phyloP scores from a whole-genome alignment of 2,329 filamentous ascomycete species.

The Rhynchosporium agropyri region DNA sequence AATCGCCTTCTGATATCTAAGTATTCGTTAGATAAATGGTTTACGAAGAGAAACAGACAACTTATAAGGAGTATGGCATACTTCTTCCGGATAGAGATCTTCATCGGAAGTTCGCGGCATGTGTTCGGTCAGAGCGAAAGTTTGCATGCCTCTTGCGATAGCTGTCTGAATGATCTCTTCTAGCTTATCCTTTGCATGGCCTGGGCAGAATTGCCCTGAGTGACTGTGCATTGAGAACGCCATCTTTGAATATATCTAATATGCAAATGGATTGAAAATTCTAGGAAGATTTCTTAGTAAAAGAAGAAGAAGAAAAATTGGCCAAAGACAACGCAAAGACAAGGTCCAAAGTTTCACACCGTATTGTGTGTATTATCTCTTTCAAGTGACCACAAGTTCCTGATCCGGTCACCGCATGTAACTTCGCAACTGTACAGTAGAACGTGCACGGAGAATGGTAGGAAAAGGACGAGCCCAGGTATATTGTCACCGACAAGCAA shows the following conservation, averaged over 20 bases:
- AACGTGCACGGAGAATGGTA: constrained; percentile 9
- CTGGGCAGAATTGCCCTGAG: constrained; percentile 93
- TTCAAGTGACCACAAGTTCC: constrained; percentile 3
- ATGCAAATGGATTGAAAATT: not conserved
- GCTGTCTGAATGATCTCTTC: constrained; percentile 83
- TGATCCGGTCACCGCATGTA: constrained; percentile 10
- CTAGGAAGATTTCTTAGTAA: not conserved
- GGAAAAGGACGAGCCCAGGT: constrained; percentile 1
- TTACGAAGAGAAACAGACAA: constrained; percentile 1
- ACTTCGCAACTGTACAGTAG: not conserved
- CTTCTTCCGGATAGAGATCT: constrained; percentile 94
- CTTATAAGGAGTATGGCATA: constrained; percentile 40
- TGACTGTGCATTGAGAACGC: constrained; percentile 98
- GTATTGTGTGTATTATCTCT: not conserved
- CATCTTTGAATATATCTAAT: constrained; percentile 57
- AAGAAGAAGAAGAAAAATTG: not conserved
- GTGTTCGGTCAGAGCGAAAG: constrained; percentile 90
- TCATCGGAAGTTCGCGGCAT: constrained; percentile 76
- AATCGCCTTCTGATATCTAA: constrained; percentile 47
- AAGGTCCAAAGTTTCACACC: not conserved
- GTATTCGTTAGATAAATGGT: constrained; percentile 28
- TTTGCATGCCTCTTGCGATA: constrained; percentile 75
- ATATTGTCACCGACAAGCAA: too few relatives aligned
- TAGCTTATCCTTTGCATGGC: constrained; percentile 82
- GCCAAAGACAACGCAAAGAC: not conserved